Evolutionary conservation across 805 yeast genomes (phyloP).

Genomic region (Starmerella powellii): DNA sequence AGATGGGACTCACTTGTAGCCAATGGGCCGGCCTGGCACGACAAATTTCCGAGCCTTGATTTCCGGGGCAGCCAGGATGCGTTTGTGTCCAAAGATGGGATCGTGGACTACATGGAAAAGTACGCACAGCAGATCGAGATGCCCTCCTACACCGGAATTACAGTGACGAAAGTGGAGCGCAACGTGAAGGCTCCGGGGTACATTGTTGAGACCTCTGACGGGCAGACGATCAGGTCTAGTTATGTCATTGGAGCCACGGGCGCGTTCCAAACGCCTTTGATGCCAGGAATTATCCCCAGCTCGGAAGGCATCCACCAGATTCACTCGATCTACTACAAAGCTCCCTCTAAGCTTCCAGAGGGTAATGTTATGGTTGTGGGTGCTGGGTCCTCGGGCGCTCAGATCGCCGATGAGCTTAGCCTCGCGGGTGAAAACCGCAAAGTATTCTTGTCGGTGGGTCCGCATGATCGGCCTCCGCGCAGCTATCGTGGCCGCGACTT

Average conservation of each 20-base stretch:
- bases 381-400: slow-evolving; percentile 20
- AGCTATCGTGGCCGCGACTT: slow-evolving; percentile 19
- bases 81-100: slow-evolving; percentile 11
- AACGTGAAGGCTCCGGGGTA: slow-evolving; percentile 5
- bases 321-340: slow-evolving; percentile 15
- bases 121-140: slow-evolving; percentile 10
- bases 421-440: neutral
- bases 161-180: slow-evolving; percentile 5
- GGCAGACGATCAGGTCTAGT: neutral
- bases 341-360: slow-evolving; percentile 11
- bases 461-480: slow-evolving; percentile 19
- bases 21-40: slow-evolving; percentile 22
- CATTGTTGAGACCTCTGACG: slow-evolving; percentile 4
- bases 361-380: slow-evolving; percentile 19
- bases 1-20: slow-evolving; percentile 20
- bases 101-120: slow-evolving; percentile 14
- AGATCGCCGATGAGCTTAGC: slow-evolving; percentile 18
- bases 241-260: slow-evolving; percentile 18
- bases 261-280: slow-evolving; percentile 16
- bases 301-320: slow-evolving; percentile 5
- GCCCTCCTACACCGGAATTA: slow-evolving; percentile 11
- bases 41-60: slow-evolving; percentile 16
- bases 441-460: slow-evolving; percentile 15
- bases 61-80: slow-evolving; percentile 6
- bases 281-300: slow-evolving; percentile 14